Evolutionary conservation across 2,329 filamentous ascomycete species (phyloP).

Genomic region (Cytospora mali): DNA sequence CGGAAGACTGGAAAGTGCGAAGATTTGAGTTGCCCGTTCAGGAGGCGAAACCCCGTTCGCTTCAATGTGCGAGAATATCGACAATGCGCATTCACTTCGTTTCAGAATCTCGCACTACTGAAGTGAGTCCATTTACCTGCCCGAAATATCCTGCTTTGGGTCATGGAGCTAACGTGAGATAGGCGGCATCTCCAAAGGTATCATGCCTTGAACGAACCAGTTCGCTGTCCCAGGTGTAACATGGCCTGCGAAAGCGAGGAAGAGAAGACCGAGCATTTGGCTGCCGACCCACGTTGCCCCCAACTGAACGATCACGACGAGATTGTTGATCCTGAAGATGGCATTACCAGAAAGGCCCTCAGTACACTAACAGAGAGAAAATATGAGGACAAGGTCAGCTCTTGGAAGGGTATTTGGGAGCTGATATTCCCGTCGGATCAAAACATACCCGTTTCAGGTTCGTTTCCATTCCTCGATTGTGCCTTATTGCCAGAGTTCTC

Average conservation of each 20-base stretch:
- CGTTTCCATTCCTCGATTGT: not conserved
- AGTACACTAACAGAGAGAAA: not conserved
- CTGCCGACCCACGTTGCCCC: too few relatives aligned
- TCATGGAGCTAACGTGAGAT: not conserved
- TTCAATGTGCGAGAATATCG: constrained; percentile 3
- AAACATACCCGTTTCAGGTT: not conserved
- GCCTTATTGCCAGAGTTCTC: too few relatives aligned
- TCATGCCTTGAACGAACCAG: not conserved
- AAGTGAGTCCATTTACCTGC: not conserved
- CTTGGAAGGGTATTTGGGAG: not conserved
- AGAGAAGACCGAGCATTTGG: not conserved
- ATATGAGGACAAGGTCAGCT: not conserved
- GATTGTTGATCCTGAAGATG: constrained; percentile 2
- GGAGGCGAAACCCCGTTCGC: constrained; percentile 6
- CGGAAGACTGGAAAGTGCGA: not conserved
- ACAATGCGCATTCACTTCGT: not conserved
- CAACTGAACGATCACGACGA: not conserved
- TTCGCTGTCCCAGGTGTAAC: constrained; percentile 1
- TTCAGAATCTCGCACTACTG: not conserved
- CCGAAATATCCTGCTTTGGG: accelerated
- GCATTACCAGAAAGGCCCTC: not conserved
- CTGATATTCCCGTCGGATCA: not conserved
- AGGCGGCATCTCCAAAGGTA: constrained; percentile 7
- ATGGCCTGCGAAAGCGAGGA: not conserved
- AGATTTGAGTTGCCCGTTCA: not conserved